These are phyloP conservation scores for Schwanniomyces sp. DNA, from an alignment of 805 yeast genomes.

Conservation along the genomic window DNA sequence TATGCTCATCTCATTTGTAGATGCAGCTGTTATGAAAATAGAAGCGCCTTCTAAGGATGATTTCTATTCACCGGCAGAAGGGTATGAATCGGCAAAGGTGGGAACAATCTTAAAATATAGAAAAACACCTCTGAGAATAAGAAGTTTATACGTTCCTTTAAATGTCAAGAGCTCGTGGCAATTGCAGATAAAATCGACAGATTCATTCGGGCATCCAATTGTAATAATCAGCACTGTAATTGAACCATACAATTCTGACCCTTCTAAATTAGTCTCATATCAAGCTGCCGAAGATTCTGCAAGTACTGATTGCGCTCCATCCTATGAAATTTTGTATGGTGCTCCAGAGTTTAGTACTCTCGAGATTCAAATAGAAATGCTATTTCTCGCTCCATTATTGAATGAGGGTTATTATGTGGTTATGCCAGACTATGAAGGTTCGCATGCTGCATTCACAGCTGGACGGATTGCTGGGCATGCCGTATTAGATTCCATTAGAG, in stretches of 20 bases:
- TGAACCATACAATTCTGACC: slow-evolving; percentile 22
- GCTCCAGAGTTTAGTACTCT: slow-evolving; percentile 8
- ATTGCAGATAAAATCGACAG: slow-evolving; percentile 21
- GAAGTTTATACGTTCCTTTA: slow-evolving; percentile 5
- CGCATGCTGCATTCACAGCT: slow-evolving; percentile 22
- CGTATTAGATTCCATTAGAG: slow-evolving; percentile 24
- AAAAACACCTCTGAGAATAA: slow-evolving; percentile 2
- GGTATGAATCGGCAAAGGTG: slow-evolving; percentile 5
- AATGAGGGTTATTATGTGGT: slow-evolving; percentile 14
- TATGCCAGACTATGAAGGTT: slow-evolving; percentile 29
- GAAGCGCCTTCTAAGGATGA: slow-evolving; percentile 12
- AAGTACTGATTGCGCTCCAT: slow-evolving; percentile 17
- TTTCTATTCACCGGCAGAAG: slow-evolving; percentile 13
- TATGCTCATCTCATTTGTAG: neutral
- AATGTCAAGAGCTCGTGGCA: slow-evolving; percentile 19
- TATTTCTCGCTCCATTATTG: slow-evolving; percentile 12
- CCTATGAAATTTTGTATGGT: slow-evolving; percentile 18
- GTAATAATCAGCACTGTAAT: slow-evolving; percentile 18
- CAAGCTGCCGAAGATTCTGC: slow-evolving; percentile 22
- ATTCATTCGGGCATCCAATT: slow-evolving; percentile 16
- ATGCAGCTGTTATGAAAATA: neutral
- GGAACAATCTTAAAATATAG: slow-evolving; percentile 11
- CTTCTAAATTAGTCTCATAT: slow-evolving; percentile 19
- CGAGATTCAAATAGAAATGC: slow-evolving; percentile 15
- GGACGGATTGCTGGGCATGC: slow-evolving; percentile 23